Percentiles rank a stretch among this genome's conserved stretches.
Conservation (phyloP, 2,329 filamentous ascomycete species). For the Alternaria triticina region DNA sequence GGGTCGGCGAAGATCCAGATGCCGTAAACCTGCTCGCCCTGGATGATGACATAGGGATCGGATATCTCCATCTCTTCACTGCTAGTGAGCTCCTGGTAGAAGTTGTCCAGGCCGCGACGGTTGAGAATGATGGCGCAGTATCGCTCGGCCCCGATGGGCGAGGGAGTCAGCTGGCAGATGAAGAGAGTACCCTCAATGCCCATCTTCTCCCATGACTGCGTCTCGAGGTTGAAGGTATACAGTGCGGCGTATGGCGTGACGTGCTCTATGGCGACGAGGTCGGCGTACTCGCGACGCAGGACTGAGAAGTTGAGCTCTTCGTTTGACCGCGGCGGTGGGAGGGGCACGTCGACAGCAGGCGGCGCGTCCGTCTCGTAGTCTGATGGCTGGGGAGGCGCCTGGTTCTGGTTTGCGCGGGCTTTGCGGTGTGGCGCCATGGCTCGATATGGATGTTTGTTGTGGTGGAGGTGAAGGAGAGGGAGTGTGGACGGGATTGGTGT, state of each 20-base stretch:
- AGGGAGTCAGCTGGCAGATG: constrained; percentile 68
- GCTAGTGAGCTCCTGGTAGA: constrained; percentile 51
- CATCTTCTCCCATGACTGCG: constrained; percentile 80
- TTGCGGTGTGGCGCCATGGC: constrained; percentile 42
- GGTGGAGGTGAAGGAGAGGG: neutral
- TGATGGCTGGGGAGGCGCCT: constrained; percentile 55
- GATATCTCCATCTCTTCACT: constrained; percentile 54
- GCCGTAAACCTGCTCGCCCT: constrained; percentile 60
- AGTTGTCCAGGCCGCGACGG: constrained; percentile 57
- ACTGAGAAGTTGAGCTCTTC: constrained; percentile 88
- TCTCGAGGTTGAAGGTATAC: constrained; percentile 74
- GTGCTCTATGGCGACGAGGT: constrained; percentile 74
- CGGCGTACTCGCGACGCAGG: constrained; percentile 79
- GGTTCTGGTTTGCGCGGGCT: constrained; percentile 36
- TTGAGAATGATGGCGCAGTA: constrained; percentile 57
- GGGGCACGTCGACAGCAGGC: constrained; percentile 46
- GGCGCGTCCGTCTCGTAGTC: constrained; percentile 61
- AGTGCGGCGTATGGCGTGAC: constrained; percentile 86
- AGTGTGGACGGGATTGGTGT: neutral
- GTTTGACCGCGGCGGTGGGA: constrained; percentile 69
- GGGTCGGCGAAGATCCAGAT: constrained; percentile 70
- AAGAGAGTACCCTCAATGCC: constrained; percentile 89
- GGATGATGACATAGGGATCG: constrained; percentile 67
- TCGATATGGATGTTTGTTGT: constrained; percentile 2
- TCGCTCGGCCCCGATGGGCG: constrained; percentile 46